Percentiles rank a stretch among this genome's conserved stretches.
phyloP scores from a whole-genome alignment of 2,329 filamentous ascomycete species.

The Diaporthe sp. region DNA sequence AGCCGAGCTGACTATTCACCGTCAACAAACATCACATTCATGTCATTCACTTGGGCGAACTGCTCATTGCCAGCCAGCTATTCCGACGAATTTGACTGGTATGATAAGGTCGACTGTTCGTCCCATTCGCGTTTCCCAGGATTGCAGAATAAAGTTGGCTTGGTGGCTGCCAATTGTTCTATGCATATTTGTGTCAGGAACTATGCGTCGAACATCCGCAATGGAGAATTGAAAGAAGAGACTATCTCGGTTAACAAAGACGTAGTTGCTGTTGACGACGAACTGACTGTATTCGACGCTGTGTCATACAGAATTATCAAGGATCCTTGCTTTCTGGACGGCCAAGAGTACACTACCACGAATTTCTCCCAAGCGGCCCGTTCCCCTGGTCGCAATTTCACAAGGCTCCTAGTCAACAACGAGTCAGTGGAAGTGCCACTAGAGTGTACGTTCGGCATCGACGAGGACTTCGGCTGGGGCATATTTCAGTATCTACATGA shows the following conservation, averaged over 20 bases:
- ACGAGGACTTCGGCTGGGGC: neutral
- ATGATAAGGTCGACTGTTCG: neutral
- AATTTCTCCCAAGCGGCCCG: neutral
- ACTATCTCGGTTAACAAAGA: neutral
- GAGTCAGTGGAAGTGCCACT: neutral
- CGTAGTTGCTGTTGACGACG: neutral
- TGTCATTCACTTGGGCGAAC: neutral
- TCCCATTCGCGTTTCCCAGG: neutral
- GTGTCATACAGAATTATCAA: neutral
- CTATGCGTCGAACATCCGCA: neutral
- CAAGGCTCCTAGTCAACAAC: neutral
- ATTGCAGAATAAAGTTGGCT: neutral
- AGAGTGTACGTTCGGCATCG: neutral
- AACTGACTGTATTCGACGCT: rapidly evolving
- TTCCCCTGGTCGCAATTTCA: neutral
- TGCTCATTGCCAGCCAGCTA: neutral
- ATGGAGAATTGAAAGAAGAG: neutral
- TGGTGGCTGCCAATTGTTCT: neutral
- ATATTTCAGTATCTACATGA: neutral
- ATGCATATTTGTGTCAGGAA: neutral
- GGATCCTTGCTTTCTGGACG: neutral
- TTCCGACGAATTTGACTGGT: neutral
- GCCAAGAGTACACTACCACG: neutral
- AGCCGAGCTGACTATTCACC: neutral
- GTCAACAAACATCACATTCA: neutral